Base-by-base conservation (phyloP, 2,329 filamentous ascomycete genomes). In the Monosporascus sp. region DNA sequence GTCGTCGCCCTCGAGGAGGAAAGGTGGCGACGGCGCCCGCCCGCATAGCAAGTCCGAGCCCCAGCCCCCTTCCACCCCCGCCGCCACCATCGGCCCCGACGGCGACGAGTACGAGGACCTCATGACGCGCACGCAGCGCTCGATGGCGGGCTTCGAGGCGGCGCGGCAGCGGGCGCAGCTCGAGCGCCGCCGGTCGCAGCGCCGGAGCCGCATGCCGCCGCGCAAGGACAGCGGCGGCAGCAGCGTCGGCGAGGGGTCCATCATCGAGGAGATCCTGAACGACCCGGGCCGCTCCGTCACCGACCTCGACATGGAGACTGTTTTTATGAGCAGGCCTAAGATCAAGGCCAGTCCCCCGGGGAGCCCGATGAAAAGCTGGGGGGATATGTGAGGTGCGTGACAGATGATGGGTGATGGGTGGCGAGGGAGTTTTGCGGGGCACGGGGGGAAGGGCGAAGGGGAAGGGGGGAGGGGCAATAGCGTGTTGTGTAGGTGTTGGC, bases 261-360 rank as follows among this genome's bases (percentile, higher is more conserved):
- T 65, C n/a, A 52, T 55, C 7, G 70, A 93, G 63, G 81, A 86
- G 58, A 71, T 96, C 41, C 84, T 96, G 52, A 70, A 72, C 43
- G 69, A 61, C 27, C 78, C 78, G 8, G 27, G 9, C 27, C 9
- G 27, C 9, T 31, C 27, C 9, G 27, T 31, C 27, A 11, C 27
- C 59, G 64, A 66, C 49, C 64, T 65, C 47, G 90, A 95, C 55
- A 88, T 90, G 68, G 87, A 88, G 54, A 87, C 86, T 25, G 86
- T 96, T 1, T 97, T 97, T 68, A 89, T 86, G 71, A 92, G 89
- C 58, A 73, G 92, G 58, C 92, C 92, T 0, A 88, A 85, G 68
- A 83, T 97, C 59, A 85, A 86, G 58, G 82, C 82, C 11, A 96
- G 90, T 67, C 90, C 91, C 2, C 67, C 84, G 2, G 72, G 75